These are phyloP conservation scores for Globisporangium emineosum DNA, from an alignment of 352 stramenopile genomes.

Conservation along the genomic window DNA sequence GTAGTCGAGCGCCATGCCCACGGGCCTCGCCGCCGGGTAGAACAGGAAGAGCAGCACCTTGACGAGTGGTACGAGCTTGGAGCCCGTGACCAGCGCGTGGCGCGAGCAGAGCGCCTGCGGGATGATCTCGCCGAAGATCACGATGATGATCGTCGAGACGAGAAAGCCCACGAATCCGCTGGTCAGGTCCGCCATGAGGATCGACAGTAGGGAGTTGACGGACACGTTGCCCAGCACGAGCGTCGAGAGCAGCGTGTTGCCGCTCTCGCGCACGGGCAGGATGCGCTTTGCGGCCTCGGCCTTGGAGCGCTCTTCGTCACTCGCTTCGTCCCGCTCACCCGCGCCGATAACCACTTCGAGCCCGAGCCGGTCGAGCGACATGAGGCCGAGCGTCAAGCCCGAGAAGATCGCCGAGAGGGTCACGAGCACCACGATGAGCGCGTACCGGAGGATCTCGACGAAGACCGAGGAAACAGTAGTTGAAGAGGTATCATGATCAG, in stretches of 20 bases:
- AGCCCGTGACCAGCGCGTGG: constrained; percentile 83
- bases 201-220: constrained; percentile 97
- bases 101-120: constrained; percentile 91
- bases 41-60: constrained; percentile 92
- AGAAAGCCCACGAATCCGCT: constrained; percentile 91
- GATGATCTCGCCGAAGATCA: constrained; percentile 95
- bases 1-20: constrained; percentile 91
- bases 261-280: constrained; percentile 86
- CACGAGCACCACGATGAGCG: constrained; percentile 58
- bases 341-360: constrained; percentile 94
- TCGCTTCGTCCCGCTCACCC: constrained; percentile 76
- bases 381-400: constrained; percentile 95
- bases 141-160: constrained; percentile 93
- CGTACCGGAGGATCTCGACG: constrained; percentile 39
- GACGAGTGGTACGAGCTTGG: constrained; percentile 86
- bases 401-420: constrained; percentile 92
- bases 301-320: constrained; percentile 54
- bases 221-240: constrained; percentile 96
- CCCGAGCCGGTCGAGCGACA: constrained; percentile 96
- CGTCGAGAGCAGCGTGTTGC: constrained; percentile 97
- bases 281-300: constrained; percentile 67
- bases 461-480: constrained; percentile 8
- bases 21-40: constrained; percentile 88
- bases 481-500: background rate
- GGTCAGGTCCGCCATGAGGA: constrained; percentile 93